Evolutionary conservation across 2,329 filamentous ascomycete genomes (phyloP), one percentile per base, ranked within the genome.

Genomic region (Exophiala spinifera): DNA sequence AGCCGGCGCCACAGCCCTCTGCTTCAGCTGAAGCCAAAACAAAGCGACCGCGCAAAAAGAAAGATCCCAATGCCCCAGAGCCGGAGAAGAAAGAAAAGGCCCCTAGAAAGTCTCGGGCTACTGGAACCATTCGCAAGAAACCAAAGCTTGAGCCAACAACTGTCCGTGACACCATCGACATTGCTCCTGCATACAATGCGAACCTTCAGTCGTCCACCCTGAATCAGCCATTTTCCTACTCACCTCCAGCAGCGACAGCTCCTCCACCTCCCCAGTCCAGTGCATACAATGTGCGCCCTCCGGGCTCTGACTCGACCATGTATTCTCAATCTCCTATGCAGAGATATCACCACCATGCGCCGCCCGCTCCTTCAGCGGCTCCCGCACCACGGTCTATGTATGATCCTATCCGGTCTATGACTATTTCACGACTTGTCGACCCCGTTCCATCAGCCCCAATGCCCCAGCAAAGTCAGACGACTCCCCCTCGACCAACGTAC

Each of bases 341-440:
- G 60, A 65, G 69, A 34, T 75, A 72, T 43, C 67, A 76, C 51
- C 70, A n/a, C 69, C 34, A 72, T 73, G 37, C n/a, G n/a, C 68
- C 74, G 56, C 67, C 72, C 40, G 64, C 55, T 11, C 7, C 28
- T 31, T 10, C 28, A 3, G 28, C 28, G 34, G 59, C 46, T 51
- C 59, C 60, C 45, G 55, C 59, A 19, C 47, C 59, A 17, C 56
- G 57, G 17, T 46, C 60, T 66, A 89, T 87, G 65, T 96, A 94
- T 72, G 91, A 96, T 69, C 91, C 91, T 0, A 91, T 96, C 60
- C 83, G 91, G 44, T 89, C 82, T 4, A 81, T 87, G n/a, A 88
- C 82, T 2, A 82, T 86, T 67, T 62, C 66, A 65, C 74, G 72
- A 46, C 68, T 64, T 8, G 60, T 70, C 64, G 78, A 61, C 74